Evolutionary conservation across 1,139 yeast species (phyloP).

Genomic region (Taiozyma sp.): DNA sequence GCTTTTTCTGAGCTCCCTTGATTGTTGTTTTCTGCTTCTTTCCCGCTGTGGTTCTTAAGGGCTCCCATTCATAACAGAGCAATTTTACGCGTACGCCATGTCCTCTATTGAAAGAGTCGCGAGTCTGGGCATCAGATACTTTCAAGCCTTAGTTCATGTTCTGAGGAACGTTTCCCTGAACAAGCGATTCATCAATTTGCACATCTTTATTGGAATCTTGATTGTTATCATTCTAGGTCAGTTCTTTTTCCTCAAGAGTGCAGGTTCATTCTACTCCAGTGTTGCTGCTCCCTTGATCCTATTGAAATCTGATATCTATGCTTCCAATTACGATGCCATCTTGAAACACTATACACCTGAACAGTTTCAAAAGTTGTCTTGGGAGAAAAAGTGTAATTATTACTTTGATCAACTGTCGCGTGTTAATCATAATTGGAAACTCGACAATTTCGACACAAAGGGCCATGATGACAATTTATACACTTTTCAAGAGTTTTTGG

Average conservation of each 20-base stretch:
- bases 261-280: not conserved
- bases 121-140: constrained; percentile 6
- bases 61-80: too few relatives aligned
- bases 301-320: constrained; percentile 10
- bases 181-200: constrained; percentile 15
- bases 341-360: constrained; percentile 3
- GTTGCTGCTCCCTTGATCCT: constrained; percentile 4
- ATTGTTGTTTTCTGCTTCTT: too few relatives aligned
- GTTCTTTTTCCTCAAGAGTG: not conserved
- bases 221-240: constrained; percentile 9
- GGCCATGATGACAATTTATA: constrained; percentile 23
- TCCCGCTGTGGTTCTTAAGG: too few relatives aligned
- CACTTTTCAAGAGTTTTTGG: constrained; percentile 29
- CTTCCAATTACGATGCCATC: constrained; percentile 12
- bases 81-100: not conserved
- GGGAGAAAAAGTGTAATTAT: constrained; percentile 15
- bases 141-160: constrained; percentile 2
- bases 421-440: constrained; percentile 16
- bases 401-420: constrained; percentile 14
- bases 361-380: constrained; percentile 5
- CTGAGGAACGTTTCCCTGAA: constrained; percentile 5
- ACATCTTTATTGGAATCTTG: constrained; percentile 12
- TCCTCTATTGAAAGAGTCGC: not conserved
- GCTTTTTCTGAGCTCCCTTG: too few relatives aligned
- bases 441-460: constrained; percentile 16